Conservation (phyloP, 2,329 filamentous ascomycete genomes). For the Ophiocordyceps camponoti-saundersi region DNA sequence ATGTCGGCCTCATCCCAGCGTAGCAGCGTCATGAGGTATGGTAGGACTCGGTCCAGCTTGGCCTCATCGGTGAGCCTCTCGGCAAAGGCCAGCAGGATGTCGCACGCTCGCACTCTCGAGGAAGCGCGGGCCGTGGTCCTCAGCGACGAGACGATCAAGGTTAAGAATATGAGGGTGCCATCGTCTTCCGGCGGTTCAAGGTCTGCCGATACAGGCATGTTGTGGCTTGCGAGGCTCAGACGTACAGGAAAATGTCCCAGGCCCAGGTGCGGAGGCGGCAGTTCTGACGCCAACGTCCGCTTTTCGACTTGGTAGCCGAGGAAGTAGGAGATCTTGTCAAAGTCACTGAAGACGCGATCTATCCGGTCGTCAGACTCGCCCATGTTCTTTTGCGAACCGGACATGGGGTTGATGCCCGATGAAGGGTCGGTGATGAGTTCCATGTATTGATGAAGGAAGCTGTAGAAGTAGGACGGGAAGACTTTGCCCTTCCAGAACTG, state of each 20-base stretch:
- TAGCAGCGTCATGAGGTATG: constrained; percentile 71
- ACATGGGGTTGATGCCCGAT: constrained; percentile 56
- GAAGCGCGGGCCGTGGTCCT: constrained; percentile 77
- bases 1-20: constrained; percentile 61
- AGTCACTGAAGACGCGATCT: constrained; percentile 81
- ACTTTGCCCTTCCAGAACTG: constrained; percentile 84
- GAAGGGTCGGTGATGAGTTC: constrained; percentile 83
- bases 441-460: constrained; percentile 95
- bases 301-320: constrained; percentile 53
- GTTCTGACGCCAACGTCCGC: constrained; percentile 11
- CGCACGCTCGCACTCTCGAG: constrained; percentile 77
- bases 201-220: constrained; percentile 47
- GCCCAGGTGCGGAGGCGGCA: constrained; percentile 24
- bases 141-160: constrained; percentile 73
- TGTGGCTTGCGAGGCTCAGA: constrained; percentile 73
- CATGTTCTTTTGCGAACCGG: constrained; percentile 49
- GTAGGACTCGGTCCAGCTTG: constrained; percentile 82
- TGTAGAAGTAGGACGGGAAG: constrained; percentile 95
- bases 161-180: constrained; percentile 82
- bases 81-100: constrained; percentile 79
- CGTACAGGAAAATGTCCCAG: constrained; percentile 61
- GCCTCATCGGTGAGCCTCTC: constrained; percentile 88
- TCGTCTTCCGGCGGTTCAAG: constrained; percentile 57
- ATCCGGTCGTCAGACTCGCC: constrained; percentile 88
- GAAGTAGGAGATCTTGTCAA: constrained; percentile 95